These are phyloP conservation scores for Santalum album DNA, from an alignment of 164 flowering plant species.

Conservation along the genomic window DNA sequence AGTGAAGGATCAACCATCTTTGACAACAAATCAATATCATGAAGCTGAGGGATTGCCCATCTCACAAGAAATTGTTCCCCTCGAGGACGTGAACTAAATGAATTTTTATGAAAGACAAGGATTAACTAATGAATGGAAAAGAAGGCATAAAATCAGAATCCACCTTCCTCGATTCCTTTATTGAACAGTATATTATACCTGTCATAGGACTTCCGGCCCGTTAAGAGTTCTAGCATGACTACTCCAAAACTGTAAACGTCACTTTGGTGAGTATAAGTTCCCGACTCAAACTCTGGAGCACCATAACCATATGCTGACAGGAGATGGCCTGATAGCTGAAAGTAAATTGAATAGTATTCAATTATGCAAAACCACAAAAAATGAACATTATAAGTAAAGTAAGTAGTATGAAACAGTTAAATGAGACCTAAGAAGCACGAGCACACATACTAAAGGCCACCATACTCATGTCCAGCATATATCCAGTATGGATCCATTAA, in stretches of 20 bases:
- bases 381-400: too few species aligned
- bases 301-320: conserved; percentile 71
- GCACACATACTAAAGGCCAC: too few species aligned
- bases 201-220: conserved; percentile 80
- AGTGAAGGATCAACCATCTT: conserved; percentile 96
- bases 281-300: conserved; percentile 85
- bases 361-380: too few species aligned
- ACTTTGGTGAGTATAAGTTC: conserved; percentile 65
- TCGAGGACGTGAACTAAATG: conserved; percentile 41
- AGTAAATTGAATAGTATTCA: conserved; percentile 1
- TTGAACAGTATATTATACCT: conserved; percentile 26
- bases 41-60: conserved; percentile 95
- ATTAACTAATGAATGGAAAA: background rate
- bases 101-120: conserved; percentile 3
- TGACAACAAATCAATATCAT: conserved; percentile 81
- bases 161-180: background rate
- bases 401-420: too few species aligned
- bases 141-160: background rate
- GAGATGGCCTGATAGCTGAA: conserved; percentile 79
- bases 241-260: conserved; percentile 98
- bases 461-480: too few species aligned
- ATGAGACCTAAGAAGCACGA: too few species aligned
- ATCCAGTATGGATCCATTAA: too few species aligned
- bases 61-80: conserved; percentile 80
- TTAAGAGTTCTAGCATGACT: conserved; percentile 89